A percentile compares a stretch with the other conserved stretches of the same genome.
phyloP scores from a whole-genome alignment of 176 grass and related monocot genomes.

The Musa troglodytarum region DNA sequence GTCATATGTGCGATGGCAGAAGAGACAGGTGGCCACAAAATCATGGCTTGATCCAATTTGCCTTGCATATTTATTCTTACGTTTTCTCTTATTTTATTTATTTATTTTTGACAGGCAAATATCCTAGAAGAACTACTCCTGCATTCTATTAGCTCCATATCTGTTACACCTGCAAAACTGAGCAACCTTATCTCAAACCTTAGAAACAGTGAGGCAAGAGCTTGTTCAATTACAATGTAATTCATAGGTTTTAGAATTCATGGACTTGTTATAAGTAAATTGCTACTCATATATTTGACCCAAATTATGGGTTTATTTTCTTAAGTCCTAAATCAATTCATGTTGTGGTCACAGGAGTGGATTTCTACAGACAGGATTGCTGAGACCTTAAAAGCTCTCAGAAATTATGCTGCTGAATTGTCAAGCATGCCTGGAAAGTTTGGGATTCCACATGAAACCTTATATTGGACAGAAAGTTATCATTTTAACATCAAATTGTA shows the following conservation, averaged over 20 bases:
- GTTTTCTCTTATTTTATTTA: slow-evolving; percentile 23
- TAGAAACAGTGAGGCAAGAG: slow-evolving; percentile 63
- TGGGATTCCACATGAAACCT: slow-evolving; percentile 43
- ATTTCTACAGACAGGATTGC: slow-evolving; percentile 47
- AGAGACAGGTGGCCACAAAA: slow-evolving; percentile 56
- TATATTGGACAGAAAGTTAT: slow-evolving; percentile 64
- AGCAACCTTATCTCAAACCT: slow-evolving; percentile 57
- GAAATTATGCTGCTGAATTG: slow-evolving; percentile 56
- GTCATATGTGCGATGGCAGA: slow-evolving; percentile 53
- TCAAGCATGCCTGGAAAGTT: slow-evolving; percentile 44
- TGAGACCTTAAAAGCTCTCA: slow-evolving; percentile 56
- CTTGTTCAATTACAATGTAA: background rate
- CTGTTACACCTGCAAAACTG: slow-evolving; percentile 40
- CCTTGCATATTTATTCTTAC: slow-evolving; percentile 4
- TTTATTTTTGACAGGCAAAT: slow-evolving; percentile 52
- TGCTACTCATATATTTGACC: background rate
- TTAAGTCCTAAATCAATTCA: background rate
- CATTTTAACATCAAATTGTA: slow-evolving; percentile 79
- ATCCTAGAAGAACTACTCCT: slow-evolving; percentile 82
- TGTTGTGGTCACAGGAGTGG: slow-evolving; percentile 53
- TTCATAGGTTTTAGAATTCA: background rate
- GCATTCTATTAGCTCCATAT: slow-evolving; percentile 32
- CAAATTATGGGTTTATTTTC: background rate
- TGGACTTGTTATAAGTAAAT: background rate
- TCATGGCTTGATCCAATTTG: background rate